These are phyloP conservation scores for Mycena metata DNA, from an alignment of 768 basidiomycete genomes.

Conservation along the genomic window DNA sequence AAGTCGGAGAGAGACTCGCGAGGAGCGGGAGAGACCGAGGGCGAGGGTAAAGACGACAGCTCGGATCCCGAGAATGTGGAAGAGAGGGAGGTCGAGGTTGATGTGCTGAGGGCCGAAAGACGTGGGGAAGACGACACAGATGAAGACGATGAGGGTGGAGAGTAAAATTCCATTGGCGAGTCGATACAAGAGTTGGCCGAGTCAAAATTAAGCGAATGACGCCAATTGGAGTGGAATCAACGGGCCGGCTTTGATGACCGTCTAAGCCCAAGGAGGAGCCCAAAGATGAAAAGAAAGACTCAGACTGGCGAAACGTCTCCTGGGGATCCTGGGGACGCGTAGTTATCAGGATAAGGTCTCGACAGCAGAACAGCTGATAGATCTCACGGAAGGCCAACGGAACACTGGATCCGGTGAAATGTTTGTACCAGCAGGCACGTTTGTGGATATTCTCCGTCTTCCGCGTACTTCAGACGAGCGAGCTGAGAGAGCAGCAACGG, in stretches of 20 bases:
- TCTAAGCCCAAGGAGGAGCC: neutral
- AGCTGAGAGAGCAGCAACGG: neutral
- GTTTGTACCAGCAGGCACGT: constrained; percentile 9
- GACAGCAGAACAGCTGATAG: neutral
- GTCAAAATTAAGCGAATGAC: constrained; percentile 4
- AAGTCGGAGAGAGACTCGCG: constrained; percentile 33
- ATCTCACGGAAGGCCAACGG: neutral
- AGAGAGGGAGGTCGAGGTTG: constrained; percentile 38
- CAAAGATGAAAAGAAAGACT: too few species aligned
- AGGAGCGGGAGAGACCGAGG: constrained; percentile 34
- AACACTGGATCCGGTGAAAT: constrained; percentile 3
- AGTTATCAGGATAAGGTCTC: neutral
- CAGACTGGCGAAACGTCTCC: neutral
- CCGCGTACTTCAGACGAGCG: neutral
- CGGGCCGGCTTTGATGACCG: neutral
- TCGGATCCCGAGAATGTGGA: constrained; percentile 38
- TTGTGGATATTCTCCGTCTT: constrained; percentile 12
- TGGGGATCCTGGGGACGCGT: neutral
- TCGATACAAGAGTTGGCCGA: neutral
- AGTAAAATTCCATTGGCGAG: constrained; percentile 31
- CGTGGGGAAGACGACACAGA: constrained; percentile 37
- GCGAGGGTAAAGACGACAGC: constrained; percentile 36
- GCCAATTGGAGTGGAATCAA: constrained; percentile 1
- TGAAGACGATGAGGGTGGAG: constrained; percentile 38
- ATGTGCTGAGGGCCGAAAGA: constrained; percentile 35